phyloP scores from a whole-genome alignment of 2,329 filamentous ascomycete species.

The Colletotrichum spaethianum region DNA sequence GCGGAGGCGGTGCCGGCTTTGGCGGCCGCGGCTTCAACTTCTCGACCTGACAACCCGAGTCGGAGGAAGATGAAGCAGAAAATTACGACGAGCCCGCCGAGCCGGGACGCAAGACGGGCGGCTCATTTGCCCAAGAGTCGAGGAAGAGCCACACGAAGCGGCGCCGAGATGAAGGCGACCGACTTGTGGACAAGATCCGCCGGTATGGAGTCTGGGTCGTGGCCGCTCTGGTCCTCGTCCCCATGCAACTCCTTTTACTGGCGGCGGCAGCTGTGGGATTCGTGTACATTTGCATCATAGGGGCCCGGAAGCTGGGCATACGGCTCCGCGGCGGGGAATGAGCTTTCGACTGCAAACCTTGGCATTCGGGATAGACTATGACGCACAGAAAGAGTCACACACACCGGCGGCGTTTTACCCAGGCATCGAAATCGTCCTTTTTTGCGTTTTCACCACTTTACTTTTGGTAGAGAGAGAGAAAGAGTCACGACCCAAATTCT shows the following conservation, averaged over 20 bases:
- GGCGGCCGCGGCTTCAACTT: conserved; percentile 56
- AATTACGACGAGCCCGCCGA: conserved; percentile 50
- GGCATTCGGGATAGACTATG: conserved; percentile 41
- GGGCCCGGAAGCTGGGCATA: conserved; percentile 37
- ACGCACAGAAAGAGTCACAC: conserved; percentile 30
- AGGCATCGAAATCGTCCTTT: conserved; percentile 27
- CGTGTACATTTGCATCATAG: conserved; percentile 58
- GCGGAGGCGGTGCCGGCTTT: conserved; percentile 54
- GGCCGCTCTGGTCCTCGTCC: conserved; percentile 63
- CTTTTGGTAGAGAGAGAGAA: conserved; percentile 20
- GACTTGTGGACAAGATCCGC: conserved; percentile 58
- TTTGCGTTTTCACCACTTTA: conserved; percentile 3
- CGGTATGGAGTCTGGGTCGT: conserved; percentile 58
- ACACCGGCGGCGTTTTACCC: conserved; percentile 39
- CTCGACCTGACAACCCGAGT: conserved; percentile 63
- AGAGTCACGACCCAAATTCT: conserved; percentile 15
- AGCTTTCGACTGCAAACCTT: conserved; percentile 30
- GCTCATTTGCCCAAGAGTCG: conserved; percentile 47
- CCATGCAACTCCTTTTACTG: conserved; percentile 56
- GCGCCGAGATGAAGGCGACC: conserved; percentile 53
- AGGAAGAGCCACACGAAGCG: conserved; percentile 49
- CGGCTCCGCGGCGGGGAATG: conserved; percentile 39
- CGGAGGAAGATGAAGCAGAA: conserved; percentile 50
- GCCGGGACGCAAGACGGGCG: conserved; percentile 45
- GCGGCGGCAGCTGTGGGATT: conserved; percentile 53